phyloP scores from a whole-genome alignment of 2,329 filamentous ascomycete species.

The Trichophyton mentagrophytes region DNA sequence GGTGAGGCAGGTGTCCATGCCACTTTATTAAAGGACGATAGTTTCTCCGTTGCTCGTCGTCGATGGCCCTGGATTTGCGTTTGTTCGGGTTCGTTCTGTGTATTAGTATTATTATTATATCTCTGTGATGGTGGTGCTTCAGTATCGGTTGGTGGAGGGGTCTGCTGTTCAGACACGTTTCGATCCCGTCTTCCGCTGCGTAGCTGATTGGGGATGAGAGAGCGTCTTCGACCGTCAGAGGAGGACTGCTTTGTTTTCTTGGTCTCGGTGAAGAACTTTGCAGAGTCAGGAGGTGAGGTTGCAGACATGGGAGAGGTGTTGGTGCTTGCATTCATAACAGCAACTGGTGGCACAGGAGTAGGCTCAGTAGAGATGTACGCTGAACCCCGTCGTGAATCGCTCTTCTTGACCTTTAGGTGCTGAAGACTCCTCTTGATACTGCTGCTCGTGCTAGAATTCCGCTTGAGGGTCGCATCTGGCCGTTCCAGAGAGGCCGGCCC shows the following conservation, averaged over 20 bases:
- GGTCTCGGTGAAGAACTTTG: neutral
- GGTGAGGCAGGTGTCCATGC: neutral
- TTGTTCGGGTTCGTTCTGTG: neutral
- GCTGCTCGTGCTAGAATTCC: neutral
- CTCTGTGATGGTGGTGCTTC: neutral
- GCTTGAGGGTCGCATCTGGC: neutral
- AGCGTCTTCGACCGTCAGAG: neutral
- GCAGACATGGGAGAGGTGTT: neutral
- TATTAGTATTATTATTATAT: neutral
- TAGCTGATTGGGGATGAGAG: neutral
- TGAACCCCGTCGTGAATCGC: constrained; percentile 8
- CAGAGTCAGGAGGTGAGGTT: neutral
- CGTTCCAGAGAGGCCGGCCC: neutral
- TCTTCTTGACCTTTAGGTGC: constrained; percentile 6
- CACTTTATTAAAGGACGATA: neutral
- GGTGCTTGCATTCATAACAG: neutral
- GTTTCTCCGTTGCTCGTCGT: neutral
- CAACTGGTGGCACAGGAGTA: neutral
- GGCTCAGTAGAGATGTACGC: neutral
- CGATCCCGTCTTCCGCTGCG: neutral
- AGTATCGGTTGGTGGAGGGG: neutral
- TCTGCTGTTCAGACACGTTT: neutral
- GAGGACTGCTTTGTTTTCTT: neutral
- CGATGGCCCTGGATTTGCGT: neutral
- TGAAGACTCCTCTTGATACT: constrained; percentile 9